Base-by-base conservation (phyloP, 164 flowering plant species). In the Vitis amurensis region DNA sequence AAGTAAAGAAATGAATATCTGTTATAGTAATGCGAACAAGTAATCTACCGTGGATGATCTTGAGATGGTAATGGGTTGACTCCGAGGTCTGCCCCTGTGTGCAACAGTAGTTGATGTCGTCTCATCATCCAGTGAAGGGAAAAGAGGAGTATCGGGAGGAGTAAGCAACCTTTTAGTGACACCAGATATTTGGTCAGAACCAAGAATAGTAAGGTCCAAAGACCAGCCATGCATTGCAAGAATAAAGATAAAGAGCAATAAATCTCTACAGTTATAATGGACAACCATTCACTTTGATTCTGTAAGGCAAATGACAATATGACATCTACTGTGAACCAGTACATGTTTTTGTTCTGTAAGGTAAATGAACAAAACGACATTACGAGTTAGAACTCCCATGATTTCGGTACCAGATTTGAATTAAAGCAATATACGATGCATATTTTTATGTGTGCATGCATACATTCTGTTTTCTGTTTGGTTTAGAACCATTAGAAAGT, bases 91-190 rank as follows among this genome's bases (percentile, higher is more conserved):
- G 17, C 98, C 97, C 71, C 90, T 87, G 30, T 69, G 81, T 29
- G 80, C 77, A 80, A 69, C 72, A 75, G 75, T 82, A 72, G 63
- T 77, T 51, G 86, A 70, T 48, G 83, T 80, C 50, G 85, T 72
- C 71, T 93, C 98, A 72, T 91, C 96, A 58, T 96, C 98, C 88
- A 96, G 71, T 11, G 97, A 92, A 71, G 86, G 85, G 69, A 91
- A 96, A 48, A 96, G 96, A n/a, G 98, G 99, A n/a, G 97, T 91
- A 31, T 89, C 98, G 0, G 99, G 99, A 68, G 99, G 99, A 78
- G 99, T 96, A 65, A 93, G 77, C 63, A 96, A 81, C 99, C 99
- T 96, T 71, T 63, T n/a, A 71, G 68, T 11, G 67, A 61, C 31
- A 69, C 11, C 37, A 58, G 50, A 71, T 14, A 66, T 53, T 8